Percentiles rank a stretch among this genome's conserved stretches.
phyloP scores from a whole-genome alignment of 2,329 filamentous ascomycete genomes.

The Penicillium sp. region DNA sequence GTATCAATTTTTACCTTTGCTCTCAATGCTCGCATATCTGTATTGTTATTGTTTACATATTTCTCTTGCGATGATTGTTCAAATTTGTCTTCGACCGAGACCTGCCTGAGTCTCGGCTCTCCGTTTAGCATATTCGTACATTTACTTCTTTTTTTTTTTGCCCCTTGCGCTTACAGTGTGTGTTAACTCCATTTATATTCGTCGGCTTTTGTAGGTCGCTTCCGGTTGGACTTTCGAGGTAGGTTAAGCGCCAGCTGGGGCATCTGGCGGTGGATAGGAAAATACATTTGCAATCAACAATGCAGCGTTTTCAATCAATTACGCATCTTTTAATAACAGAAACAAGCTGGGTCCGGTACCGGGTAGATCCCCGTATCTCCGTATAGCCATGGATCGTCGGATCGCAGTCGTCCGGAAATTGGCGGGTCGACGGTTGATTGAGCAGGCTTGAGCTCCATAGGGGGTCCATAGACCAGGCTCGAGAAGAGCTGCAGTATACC shows the following conservation, averaged over 20 bases:
- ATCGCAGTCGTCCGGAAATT: constrained; percentile 16
- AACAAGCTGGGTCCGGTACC: not conserved
- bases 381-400: constrained; percentile 1
- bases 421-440: constrained; percentile 4
- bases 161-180: not conserved
- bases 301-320: not conserved
- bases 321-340: not conserved
- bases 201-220: too few species aligned
- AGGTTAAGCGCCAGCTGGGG: too few species aligned
- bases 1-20: not conserved
- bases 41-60: constrained; percentile 7
- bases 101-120: not conserved
- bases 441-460: not conserved
- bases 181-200: not conserved
- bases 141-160: not conserved
- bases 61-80: not conserved
- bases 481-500: constrained; percentile 1
- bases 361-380: not conserved
- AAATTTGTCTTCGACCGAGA: not conserved
- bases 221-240: too few species aligned
- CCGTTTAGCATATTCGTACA: constrained; percentile 1
- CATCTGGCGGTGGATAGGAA: too few species aligned
- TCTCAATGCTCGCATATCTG: not conserved
- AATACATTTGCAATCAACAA: too few species aligned
- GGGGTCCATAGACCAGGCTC: not conserved